A percentile compares a stretch with the other conserved stretches of the same genome.
phyloP scores from a whole-genome alignment of 371 early-diverging fungal genomes.

The Rhizoclosmatium hyalinum region DNA sequence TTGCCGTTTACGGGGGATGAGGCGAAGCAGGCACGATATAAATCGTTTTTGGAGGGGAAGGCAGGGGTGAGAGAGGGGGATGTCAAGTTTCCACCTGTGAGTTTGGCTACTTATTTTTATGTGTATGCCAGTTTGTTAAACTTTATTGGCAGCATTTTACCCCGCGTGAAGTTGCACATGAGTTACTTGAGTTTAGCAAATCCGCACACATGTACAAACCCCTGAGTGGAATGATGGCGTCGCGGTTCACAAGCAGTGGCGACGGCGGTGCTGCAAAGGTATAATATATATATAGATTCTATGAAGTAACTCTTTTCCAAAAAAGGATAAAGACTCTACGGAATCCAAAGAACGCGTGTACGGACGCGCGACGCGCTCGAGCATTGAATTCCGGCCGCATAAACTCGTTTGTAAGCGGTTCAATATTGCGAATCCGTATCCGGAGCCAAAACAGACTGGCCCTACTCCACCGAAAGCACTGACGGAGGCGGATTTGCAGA shows the following conservation, averaged over 20 bases:
- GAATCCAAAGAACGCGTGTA: conserved; percentile 64
- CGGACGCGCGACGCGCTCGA: conserved; percentile 74
- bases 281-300: conserved; percentile 58
- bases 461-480: conserved; percentile 38
- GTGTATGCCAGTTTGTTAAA: not conserved
- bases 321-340: conserved; percentile 6
- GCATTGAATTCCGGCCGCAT: conserved; percentile 69
- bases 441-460: conserved; percentile 52
- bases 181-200: conserved; percentile 75
- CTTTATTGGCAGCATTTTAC: conserved; percentile 43
- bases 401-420: conserved; percentile 83
- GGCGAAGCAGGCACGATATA: conserved; percentile 81
- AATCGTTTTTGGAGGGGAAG: conserved; percentile 71
- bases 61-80: conserved; percentile 54
- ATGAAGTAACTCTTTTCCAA: conserved; percentile 55
- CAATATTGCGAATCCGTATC: conserved; percentile 80
- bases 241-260: conserved; percentile 75
- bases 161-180: conserved; percentile 67
- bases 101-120: not conserved
- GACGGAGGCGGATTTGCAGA: conserved; percentile 30
- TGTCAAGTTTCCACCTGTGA: conserved; percentile 37
- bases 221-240: conserved; percentile 76
- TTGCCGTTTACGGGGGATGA: conserved; percentile 82
- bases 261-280: conserved; percentile 18
- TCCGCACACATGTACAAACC: conserved; percentile 85